Base-by-base conservation (phyloP, 768 basidiomycete genomes). In the Flagelloscypha sp. region DNA sequence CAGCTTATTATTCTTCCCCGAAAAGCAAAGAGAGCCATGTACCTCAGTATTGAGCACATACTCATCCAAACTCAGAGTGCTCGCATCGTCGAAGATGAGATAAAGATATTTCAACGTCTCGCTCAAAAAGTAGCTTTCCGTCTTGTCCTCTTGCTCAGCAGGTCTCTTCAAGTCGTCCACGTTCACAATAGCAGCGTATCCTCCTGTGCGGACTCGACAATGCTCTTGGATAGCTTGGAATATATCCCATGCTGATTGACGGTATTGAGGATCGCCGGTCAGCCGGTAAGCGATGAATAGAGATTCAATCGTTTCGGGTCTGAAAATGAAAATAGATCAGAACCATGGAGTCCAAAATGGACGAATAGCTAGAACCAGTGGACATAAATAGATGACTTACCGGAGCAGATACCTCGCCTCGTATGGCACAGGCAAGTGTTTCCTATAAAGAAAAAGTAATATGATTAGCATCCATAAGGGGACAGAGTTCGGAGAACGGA, bases 1-100 rank as follows among this genome's bases (percentile, higher is more conserved):
- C 7, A 21, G 13, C 24, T 13, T 7, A 16, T 12, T 13, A 11
- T 30, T 30, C 20, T 35, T 41, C 12, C 24, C 27, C 11, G 36
- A 37, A 33, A 27, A 30, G 18, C 17, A 9, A 24, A 29, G 27
- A 36, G 20, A 19, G 31, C 13, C 20, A 41, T 59, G 33, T 44
- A 79, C 81, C 65, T 87, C 84, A 7, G 85, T 87, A 47, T 84
- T 87, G 60, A 86, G 82, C 18, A 86, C 81, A 44, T 76, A 70
- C 44, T 74, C 77, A 23, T 66, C 62, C 32, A 85, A 48, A 7
- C 81, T 72, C 24, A 85, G 53, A 19, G 74, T 66, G 12, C 46
- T 56, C 5, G 61, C 60, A 40, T 84, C 81, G 40, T 75, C 70
- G 52, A 86, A 87, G 1, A 84, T 61, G 39, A 87, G 53, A 48